These are phyloP conservation scores for Pythium utonaiense DNA, from an alignment of 352 stramenopile genomes.

Conservation along the genomic window DNA sequence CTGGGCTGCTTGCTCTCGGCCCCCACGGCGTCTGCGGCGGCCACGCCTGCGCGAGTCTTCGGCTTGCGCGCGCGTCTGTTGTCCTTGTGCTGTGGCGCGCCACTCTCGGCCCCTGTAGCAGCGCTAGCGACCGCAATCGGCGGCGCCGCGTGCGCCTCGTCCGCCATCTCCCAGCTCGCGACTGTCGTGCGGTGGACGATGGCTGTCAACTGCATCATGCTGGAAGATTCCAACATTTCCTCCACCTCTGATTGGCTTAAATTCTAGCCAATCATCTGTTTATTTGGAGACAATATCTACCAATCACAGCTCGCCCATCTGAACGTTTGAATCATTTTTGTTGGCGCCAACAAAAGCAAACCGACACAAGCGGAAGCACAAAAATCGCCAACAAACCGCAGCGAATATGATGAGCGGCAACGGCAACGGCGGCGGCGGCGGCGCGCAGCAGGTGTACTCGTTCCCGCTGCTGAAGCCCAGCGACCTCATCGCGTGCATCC, in stretches of 20 bases:
- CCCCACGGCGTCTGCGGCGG: background rate
- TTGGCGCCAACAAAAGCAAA: conserved; percentile 4
- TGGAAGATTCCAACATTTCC: background rate
- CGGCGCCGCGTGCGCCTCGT: background rate
- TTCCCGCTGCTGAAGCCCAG: conserved; percentile 94
- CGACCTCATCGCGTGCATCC: conserved; percentile 91
- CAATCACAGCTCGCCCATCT: conserved; percentile 1
- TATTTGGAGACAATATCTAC: background rate
- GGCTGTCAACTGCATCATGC: background rate
- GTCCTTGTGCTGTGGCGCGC: background rate
- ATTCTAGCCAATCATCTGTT: background rate
- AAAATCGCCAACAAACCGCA: conserved; percentile 4
- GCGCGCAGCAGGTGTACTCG: conserved; percentile 42
- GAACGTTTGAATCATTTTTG: conserved; percentile 10
- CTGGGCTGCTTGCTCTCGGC: background rate
- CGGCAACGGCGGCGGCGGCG: conserved; percentile 1
- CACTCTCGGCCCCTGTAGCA: background rate
- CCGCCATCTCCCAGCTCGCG: conserved; percentile 6
- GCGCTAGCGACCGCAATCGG: background rate
- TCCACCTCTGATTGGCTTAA: background rate
- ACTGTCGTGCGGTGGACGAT: background rate
- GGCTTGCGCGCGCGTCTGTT: background rate
- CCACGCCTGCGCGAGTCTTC: conserved; percentile 2
- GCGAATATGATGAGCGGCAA: conserved; percentile 6
- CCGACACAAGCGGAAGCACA: background rate